Percentiles rank a stretch among this genome's conserved stretches.
Evolutionary conservation across 73 alveolate genomes (phyloP).

Genomic region (Paramecium sonneborni): DNA sequence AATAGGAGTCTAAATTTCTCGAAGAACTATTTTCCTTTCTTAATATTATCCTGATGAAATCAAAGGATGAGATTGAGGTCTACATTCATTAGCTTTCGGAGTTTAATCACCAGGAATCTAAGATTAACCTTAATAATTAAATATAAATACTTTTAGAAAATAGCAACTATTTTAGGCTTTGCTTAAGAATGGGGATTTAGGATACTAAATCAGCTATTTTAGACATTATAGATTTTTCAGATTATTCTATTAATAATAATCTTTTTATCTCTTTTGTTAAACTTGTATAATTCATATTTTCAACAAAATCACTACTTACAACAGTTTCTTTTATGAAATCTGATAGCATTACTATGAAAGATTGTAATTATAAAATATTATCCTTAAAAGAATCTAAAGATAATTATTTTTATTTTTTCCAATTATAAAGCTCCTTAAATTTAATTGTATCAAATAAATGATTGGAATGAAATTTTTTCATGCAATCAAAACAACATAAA

Average conservation of each 20-base stretch:
- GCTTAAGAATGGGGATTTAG: neutral
- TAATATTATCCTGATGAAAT: neutral
- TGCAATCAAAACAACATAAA: neutral
- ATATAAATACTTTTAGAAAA: neutral
- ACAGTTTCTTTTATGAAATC: neutral
- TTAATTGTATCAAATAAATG: neutral
- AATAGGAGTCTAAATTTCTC: too few relatives aligned
- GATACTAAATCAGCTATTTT: neutral
- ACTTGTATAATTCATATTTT: neutral
- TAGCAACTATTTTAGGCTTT: neutral
- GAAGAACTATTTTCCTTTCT: too few relatives aligned
- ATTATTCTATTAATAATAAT: neutral
- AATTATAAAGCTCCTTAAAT: neutral
- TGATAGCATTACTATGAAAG: neutral
- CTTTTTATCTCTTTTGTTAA: neutral
- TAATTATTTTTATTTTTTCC: neutral
- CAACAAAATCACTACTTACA: neutral
- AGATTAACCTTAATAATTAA: neutral
- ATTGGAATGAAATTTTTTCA: neutral
- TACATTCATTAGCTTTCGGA: too few relatives aligned
- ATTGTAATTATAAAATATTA: neutral
- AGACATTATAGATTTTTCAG: neutral
- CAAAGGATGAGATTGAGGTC: too few relatives aligned
- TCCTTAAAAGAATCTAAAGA: neutral
- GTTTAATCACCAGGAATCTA: neutral